Evolutionary conservation across 768 basidiomycete genomes (phyloP).

Genomic region (Clavaria fumosa): DNA sequence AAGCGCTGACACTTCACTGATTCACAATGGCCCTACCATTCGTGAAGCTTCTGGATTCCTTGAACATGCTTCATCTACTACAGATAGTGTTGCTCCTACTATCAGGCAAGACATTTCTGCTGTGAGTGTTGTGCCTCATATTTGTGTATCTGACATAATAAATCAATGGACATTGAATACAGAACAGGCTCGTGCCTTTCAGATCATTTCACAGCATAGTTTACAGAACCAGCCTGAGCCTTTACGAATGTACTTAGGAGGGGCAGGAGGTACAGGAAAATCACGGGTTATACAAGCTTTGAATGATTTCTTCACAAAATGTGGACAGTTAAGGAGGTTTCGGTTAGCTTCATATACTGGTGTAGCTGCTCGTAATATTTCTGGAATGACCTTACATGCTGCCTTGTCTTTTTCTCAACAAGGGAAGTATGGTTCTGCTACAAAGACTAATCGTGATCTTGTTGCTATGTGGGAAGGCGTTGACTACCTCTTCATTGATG

Average conservation of each 20-base stretch:
- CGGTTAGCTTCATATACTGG: slow-evolving; percentile 23
- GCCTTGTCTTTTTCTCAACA: slow-evolving; percentile 14
- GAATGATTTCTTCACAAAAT: slow-evolving; percentile 16
- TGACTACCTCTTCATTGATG: slow-evolving; percentile 26
- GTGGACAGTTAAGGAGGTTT: slow-evolving; percentile 14
- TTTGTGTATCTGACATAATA: slow-evolving; percentile 12
- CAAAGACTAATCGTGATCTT: slow-evolving; percentile 11
- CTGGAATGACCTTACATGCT: slow-evolving; percentile 26
- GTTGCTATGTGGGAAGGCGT: too few species aligned
- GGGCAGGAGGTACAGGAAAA: slow-evolving; percentile 30
- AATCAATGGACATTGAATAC: slow-evolving; percentile 18
- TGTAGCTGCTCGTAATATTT: slow-evolving; percentile 24
- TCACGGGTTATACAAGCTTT: slow-evolving; percentile 23
- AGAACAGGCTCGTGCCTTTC: slow-evolving; percentile 21
- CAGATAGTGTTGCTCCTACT: neutral
- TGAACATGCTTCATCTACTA: neutral
- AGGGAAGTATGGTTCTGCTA: neutral
- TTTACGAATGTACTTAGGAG: slow-evolving; percentile 22
- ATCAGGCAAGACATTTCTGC: slow-evolving; percentile 1
- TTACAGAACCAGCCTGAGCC: slow-evolving; percentile 7
- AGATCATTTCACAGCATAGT: slow-evolving; percentile 18
- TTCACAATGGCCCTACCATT: neutral
- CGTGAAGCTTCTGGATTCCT: slow-evolving; percentile 6
- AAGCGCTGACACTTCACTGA: neutral
- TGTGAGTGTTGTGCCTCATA: neutral